A percentile compares a stretch with the other conserved stretches of the same genome.
Conservation (phyloP, 139 green algal genomes). For the Coelastrella sp. region DNA sequence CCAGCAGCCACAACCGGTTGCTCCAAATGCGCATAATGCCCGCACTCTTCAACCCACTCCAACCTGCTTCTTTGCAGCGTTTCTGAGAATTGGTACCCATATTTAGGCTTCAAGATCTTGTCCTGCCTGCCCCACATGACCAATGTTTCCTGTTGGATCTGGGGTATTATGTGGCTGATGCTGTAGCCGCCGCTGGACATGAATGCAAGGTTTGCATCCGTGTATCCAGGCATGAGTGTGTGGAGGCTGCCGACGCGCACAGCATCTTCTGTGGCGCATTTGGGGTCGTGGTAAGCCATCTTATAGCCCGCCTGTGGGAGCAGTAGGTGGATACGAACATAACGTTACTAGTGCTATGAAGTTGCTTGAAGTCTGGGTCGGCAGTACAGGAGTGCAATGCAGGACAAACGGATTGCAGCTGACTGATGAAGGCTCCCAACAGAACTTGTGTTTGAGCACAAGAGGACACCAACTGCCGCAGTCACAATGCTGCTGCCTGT, state of each 20-base stretch:
- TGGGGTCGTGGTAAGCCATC: conserved; percentile 90
- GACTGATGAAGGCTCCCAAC: too few relatives aligned
- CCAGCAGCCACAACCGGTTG: conserved; percentile 59
- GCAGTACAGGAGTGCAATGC: too few relatives aligned
- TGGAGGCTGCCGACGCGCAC: conserved; percentile 86
- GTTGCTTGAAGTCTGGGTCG: too few relatives aligned
- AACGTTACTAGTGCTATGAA: too few relatives aligned
- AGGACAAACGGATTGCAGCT: too few relatives aligned
- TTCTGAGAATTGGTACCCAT: conserved; percentile 69
- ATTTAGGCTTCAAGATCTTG: conserved; percentile 77
- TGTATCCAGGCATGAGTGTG: conserved; percentile 70
- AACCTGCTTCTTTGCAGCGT: conserved; percentile 69
- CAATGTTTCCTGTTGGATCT: conserved; percentile 77
- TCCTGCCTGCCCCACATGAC: conserved; percentile 97
- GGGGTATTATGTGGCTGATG: conserved; percentile 64
- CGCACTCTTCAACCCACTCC: conserved; percentile 84
- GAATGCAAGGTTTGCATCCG: conserved; percentile 91
- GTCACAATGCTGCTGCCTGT: too few relatives aligned
- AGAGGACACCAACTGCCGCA: too few relatives aligned
- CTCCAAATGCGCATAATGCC: conserved; percentile 92
- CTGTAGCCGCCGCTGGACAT: conserved; percentile 92
- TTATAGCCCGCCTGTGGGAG: conserved; percentile 71
- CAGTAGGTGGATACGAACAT: background rate
- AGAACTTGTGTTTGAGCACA: too few relatives aligned
- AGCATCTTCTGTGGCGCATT: conserved; percentile 86